Base-by-base conservation (phyloP, 73 alveolate species). In the Effrenium voratum region DNA sequence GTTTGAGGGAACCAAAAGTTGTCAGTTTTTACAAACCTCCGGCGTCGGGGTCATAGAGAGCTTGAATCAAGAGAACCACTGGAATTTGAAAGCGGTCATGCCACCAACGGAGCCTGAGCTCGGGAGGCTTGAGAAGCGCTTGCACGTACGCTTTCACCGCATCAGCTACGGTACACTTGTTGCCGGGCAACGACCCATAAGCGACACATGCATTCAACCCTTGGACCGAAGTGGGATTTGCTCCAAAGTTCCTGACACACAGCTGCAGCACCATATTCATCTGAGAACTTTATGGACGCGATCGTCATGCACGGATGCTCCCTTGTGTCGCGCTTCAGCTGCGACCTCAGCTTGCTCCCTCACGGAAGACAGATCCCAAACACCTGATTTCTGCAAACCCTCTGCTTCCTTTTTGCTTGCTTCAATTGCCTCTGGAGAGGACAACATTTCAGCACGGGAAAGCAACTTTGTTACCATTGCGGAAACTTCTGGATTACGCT, bases 141-240 rank as follows among this genome's bases (percentile, higher is more conserved):
- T 80, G 91, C 12, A 80, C 91, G 91, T 80, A 80, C 45, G 91
- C 91, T 28, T 80, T 80, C 4, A 80, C 70, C 2, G 91, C 91
- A 36, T 80, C 91, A 4, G 91, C 91, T 13, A 72, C 91, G 1
- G 72, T 80, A 22, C 47, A 24, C 43, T 6, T 3, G 8, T 80
- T 0, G 73, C 91, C 91, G 0, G 91, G 91, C 1, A 80, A 22
- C 12, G 47, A 5, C n/a, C 91, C 91, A 45, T 80, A 80, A 13
- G 91, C 91, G 32, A 80, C 3, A 38, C 87, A 76, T 28, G 87
- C 87, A 8, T 76, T 75, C 2, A 38, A 34, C 5, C 85, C 85
- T 34, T 75, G 85, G 5, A 75, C 85, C 2, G 85, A 75, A 15
- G 85, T 75, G 10, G 85, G 81, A 46, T 70, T 70, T 2, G 81